These are phyloP conservation scores for Plicaturopsis crispa DNA, from an alignment of 768 basidiomycete genomes.

Conservation along the genomic window DNA sequence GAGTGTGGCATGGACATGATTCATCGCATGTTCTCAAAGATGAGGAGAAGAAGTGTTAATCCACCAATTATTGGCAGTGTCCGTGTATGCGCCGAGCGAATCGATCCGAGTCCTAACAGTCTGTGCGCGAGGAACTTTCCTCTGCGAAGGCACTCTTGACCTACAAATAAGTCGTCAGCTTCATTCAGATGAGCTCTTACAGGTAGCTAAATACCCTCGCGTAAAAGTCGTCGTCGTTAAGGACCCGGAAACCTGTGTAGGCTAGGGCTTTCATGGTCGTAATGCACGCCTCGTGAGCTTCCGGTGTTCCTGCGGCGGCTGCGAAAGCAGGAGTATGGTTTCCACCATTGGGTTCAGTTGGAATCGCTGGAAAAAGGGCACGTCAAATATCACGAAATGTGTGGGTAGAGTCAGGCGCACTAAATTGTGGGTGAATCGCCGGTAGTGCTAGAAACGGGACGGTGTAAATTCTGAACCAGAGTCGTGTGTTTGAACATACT, in stretches of 20 bases:
- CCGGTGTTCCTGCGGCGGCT: slow-evolving; percentile 44
- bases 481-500: slow-evolving; percentile 16
- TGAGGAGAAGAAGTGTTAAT: too few species aligned
- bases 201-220: too few species aligned
- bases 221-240: slow-evolving; percentile 53
- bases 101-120: too few species aligned
- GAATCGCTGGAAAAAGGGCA: slow-evolving; percentile 52
- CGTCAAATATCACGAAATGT: slow-evolving; percentile 11
- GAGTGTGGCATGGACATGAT: too few species aligned
- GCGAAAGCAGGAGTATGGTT: slow-evolving; percentile 72
- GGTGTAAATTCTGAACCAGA: slow-evolving; percentile 9
- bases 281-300: slow-evolving; percentile 59
- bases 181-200: too few species aligned
- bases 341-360: slow-evolving; percentile 61
- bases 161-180: too few species aligned
- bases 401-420: slow-evolving; percentile 21
- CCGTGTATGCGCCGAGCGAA: too few species aligned
- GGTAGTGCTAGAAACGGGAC: slow-evolving; percentile 40
- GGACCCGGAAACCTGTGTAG: slow-evolving; percentile 48
- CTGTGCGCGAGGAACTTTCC: too few species aligned
- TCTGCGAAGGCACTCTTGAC: too few species aligned
- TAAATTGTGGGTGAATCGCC: slow-evolving; percentile 54
- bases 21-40: too few species aligned
- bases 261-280: slow-evolving; percentile 54
- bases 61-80: too few species aligned